These are phyloP conservation scores for Coemansia sp. DNA, from an alignment of 192 early-diverging fungal species.

Conservation along the genomic window DNA sequence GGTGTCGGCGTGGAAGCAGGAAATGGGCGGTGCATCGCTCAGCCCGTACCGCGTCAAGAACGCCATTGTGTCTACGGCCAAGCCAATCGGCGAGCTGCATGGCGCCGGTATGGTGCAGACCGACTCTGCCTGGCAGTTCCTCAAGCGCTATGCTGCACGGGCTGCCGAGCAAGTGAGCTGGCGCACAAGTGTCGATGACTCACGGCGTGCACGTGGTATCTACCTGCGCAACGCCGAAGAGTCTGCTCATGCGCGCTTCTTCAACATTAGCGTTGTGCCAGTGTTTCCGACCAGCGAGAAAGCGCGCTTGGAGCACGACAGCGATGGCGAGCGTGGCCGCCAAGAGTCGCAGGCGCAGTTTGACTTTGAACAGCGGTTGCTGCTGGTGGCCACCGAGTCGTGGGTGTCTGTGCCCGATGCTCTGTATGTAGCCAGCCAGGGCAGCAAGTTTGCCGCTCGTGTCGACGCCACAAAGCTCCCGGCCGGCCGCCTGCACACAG, in stretches of 20 bases:
- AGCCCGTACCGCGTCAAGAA: constrained; percentile 83
- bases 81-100: constrained; percentile 71
- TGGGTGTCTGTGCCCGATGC: constrained; percentile 82
- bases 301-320: constrained; percentile 65
- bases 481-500: constrained; percentile 76
- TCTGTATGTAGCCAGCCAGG: constrained; percentile 65
- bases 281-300: constrained; percentile 45
- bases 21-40: constrained; percentile 52
- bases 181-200: constrained; percentile 30
- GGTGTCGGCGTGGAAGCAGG: constrained; percentile 79
- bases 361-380: constrained; percentile 75
- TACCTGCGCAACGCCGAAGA: constrained; percentile 82
- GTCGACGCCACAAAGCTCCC: constrained; percentile 81
- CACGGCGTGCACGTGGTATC: constrained; percentile 59
- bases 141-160: constrained; percentile 59
- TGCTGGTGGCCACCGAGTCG: constrained; percentile 63
- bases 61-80: constrained; percentile 73
- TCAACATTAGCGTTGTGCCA: constrained; percentile 47
- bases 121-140: constrained; percentile 79
- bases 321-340: constrained; percentile 59
- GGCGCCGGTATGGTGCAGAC: constrained; percentile 84
- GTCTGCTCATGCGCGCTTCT: constrained; percentile 60
- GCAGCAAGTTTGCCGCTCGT: constrained; percentile 63
- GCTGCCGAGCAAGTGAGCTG: constrained; percentile 72
- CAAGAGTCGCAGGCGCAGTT: constrained; percentile 61